phyloP scores from a whole-genome alignment of 768 basidiomycete species.

The Mycena haematopus region DNA sequence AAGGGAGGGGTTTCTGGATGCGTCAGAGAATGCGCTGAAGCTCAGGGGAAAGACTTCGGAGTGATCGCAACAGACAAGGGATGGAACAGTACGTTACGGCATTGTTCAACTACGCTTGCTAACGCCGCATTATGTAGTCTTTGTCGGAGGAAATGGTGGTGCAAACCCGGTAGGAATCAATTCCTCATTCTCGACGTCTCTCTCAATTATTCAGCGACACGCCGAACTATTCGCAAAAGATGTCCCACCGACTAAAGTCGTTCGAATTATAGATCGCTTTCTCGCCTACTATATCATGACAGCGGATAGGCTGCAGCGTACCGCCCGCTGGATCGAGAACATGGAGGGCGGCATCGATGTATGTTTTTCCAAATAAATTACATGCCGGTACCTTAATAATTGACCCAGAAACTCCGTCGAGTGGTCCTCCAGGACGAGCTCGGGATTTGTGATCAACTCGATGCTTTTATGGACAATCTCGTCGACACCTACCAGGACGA shows the following conservation, averaged over 20 bases:
- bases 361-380: constrained; percentile 7
- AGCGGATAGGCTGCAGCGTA: constrained; percentile 73
- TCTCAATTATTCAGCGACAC: constrained; percentile 49
- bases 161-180: constrained; percentile 44
- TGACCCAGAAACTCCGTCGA: constrained; percentile 57
- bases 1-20: constrained; percentile 82
- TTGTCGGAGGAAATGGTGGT: constrained; percentile 76
- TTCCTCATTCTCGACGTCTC: not conserved
- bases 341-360: constrained; percentile 74
- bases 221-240: constrained; percentile 71
- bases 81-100: constrained; percentile 61
- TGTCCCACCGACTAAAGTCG: constrained; percentile 68
- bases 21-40: constrained; percentile 79
- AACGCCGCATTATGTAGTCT: constrained; percentile 45
- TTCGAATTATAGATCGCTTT: constrained; percentile 60
- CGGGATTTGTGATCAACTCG: constrained; percentile 74
- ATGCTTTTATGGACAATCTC: constrained; percentile 68
- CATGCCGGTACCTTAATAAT: not conserved
- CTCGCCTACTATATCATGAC: constrained; percentile 74
- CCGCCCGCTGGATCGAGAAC: constrained; percentile 75
- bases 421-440: constrained; percentile 75
- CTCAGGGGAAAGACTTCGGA: constrained; percentile 78
- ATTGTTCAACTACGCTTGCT: not conserved
- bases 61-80: constrained; percentile 80
- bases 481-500: constrained; percentile 72